Evolutionary conservation across 139 green algal species (phyloP).

Genomic region (Chlamydomonas sphaeroides): DNA sequence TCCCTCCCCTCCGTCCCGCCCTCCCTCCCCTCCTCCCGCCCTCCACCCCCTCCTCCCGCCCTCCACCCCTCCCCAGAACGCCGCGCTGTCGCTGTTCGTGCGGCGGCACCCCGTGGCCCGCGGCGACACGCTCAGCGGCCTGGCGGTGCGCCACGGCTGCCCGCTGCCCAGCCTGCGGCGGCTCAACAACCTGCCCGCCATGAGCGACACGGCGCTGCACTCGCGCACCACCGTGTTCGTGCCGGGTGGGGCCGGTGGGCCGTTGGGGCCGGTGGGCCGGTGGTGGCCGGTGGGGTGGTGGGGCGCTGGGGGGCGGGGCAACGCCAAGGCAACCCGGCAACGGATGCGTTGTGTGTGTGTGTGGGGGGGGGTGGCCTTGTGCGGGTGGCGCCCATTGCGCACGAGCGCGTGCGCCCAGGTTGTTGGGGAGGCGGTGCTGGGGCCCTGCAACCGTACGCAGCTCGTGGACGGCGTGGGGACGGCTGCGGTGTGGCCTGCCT

Average conservation of each 20-base stretch:
- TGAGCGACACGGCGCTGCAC: constrained; percentile 50
- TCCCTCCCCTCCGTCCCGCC: no score
- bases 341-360: no score
- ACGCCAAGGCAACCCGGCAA: no score
- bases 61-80: constrained; percentile 23
- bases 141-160: constrained; percentile 59
- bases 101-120: constrained; percentile 35
- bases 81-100: constrained; percentile 43
- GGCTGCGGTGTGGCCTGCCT: no score
- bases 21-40: no score
- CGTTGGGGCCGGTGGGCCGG: neutral
- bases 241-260: constrained; percentile 34
- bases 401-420: no score
- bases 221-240: constrained; percentile 53
- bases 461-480: no score
- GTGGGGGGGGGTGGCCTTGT: no score
- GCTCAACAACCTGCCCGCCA: constrained; percentile 65
- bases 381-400: no score
- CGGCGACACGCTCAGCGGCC: constrained; percentile 36
- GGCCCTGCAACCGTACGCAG: no score
- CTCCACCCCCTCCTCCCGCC: neutral
- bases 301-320: neutral
- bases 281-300: neutral
- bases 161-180: constrained; percentile 43
- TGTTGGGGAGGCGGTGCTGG: no score